A percentile compares a stretch with the other conserved stretches of the same genome.
Evolutionary conservation across 805 yeast genomes (phyloP).

Genomic region (Hanseniaspora taiwanica): DNA sequence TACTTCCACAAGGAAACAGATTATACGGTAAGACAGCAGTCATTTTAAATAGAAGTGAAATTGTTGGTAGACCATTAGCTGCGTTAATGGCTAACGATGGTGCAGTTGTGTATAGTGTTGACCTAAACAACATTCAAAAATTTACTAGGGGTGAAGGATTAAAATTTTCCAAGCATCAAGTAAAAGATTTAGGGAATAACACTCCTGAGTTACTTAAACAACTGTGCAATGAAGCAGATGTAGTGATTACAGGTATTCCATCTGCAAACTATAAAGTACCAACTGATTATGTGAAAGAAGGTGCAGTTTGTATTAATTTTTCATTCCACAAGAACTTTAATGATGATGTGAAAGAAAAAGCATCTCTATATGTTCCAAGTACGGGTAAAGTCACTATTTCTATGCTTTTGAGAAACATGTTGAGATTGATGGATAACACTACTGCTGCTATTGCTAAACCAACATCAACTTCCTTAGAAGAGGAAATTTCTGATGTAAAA

Average conservation of each 20-base stretch:
- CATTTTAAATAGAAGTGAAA: slow-evolving; percentile 87
- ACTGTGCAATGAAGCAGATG: slow-evolving; percentile 68
- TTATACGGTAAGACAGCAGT: slow-evolving; percentile 86
- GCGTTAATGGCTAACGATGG: slow-evolving; percentile 95
- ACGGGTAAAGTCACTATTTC: slow-evolving; percentile 94
- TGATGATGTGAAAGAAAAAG: slow-evolving; percentile 69
- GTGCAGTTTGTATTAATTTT: slow-evolving; percentile 84
- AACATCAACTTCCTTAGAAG: slow-evolving; percentile 3
- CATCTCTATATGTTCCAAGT: slow-evolving; percentile 87
- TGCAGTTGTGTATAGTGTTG: slow-evolving; percentile 88
- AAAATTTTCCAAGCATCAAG: slow-evolving; percentile 69
- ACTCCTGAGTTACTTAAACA: slow-evolving; percentile 37
- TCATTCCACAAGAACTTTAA: slow-evolving; percentile 80
- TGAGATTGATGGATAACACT: slow-evolving; percentile 65
- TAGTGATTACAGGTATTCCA: slow-evolving; percentile 93
- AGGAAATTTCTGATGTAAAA: neutral
- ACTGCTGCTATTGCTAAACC: neutral
- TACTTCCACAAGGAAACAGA: slow-evolving; percentile 80
- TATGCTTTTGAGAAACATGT: slow-evolving; percentile 80
- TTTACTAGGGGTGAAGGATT: slow-evolving; percentile 92
- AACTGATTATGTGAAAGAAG: slow-evolving; percentile 62
- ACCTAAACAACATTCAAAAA: slow-evolving; percentile 73
- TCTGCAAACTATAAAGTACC: slow-evolving; percentile 75
- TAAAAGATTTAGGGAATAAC: slow-evolving; percentile 37
- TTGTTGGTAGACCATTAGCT: slow-evolving; percentile 94